phyloP scores from a whole-genome alignment of 495 filamentous ascomycete species.

The Beverwykella pulmonaria region DNA sequence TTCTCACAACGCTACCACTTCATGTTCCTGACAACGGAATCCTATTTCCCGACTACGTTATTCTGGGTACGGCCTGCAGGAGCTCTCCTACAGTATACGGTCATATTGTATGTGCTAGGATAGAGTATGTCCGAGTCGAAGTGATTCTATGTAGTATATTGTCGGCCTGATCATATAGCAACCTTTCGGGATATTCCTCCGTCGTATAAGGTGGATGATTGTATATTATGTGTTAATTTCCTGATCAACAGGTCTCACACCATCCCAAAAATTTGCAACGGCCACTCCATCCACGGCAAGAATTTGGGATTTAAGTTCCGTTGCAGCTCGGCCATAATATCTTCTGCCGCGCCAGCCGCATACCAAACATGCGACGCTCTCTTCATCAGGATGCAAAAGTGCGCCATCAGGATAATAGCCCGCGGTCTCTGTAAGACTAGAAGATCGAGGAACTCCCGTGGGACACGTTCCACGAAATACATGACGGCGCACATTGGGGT shows the following conservation, averaged over 20 bases:
- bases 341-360: slow-evolving; percentile 16
- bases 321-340: slow-evolving; percentile 17
- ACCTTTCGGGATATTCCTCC: too few species aligned
- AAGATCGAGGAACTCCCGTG: slow-evolving; percentile 16
- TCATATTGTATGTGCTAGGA: neutral
- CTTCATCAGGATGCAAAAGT: slow-evolving; percentile 18
- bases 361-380: slow-evolving; percentile 19
- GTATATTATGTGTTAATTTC: neutral
- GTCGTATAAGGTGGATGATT: too few species aligned
- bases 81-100: neutral
- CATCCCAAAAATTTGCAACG: slow-evolving; percentile 14
- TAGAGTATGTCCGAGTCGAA: neutral
- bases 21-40: too few species aligned
- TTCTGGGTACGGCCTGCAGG: neutral
- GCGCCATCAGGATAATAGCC: slow-evolving; percentile 20
- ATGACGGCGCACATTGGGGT: slow-evolving; percentile 14
- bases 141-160: neutral
- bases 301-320: slow-evolving; percentile 14
- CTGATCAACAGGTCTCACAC: neutral
- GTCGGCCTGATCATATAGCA: too few species aligned
- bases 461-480: slow-evolving; percentile 11
- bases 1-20: too few species aligned
- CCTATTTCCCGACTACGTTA: neutral
- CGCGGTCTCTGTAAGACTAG: slow-evolving; percentile 1
- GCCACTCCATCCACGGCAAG: slow-evolving; percentile 30